Evolutionary conservation across 2,329 filamentous ascomycete genomes (phyloP), one percentile per base, ranked within the genome.

Genomic region (Stagonosporopsis cucurbitacearum): DNA sequence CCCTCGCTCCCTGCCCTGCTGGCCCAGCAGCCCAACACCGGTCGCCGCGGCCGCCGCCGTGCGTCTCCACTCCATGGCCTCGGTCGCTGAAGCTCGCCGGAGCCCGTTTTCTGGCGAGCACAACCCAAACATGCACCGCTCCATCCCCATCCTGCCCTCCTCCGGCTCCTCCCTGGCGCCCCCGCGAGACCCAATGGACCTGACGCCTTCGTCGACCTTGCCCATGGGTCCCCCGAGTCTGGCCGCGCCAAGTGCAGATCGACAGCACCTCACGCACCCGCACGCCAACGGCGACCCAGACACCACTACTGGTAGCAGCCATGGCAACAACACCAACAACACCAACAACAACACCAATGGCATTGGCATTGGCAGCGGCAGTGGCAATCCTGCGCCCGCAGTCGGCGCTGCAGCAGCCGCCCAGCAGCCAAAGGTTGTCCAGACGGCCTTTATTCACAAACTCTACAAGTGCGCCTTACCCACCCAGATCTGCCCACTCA

Each of bases 371-470:
- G 64, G 67, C 33, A 66, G 50, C 19, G 70, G 81, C 52, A 57
- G 62, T 62, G 78, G 68, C 77, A 70, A 75, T 77, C 50, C 78
- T 60, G 73, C 74, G 47, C 75, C 76, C 20, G 78, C 79, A 2
- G 75, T 82, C 1, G 81, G 81, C 33, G 87, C 88, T 19, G 87
- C 88, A 1, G 86, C 89, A 5, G 89, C 89, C 43, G 88, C 93
- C 48, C 92, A 96, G 72, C 93, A 96, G 73, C 93, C 95, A 57
- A 99, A 99, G 79, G 94, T 97, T 40, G 92, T 98, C 15, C 95
- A 99, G 79, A 98, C 95, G 11, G 95, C 95, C 20, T 99, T 99
- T 71, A 98, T 99, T 63, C 95, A 99, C 77, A 99, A 99, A 78
- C 86, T 99, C 32, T 99, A 98, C 82, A 97, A 96, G 93, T 97